A percentile compares a stretch with the other conserved stretches of the same genome.
These are phyloP conservation scores for Tricholoma hemisulphureum DNA, from an alignment of 768 basidiomycete genomes.

Conservation along the genomic window DNA sequence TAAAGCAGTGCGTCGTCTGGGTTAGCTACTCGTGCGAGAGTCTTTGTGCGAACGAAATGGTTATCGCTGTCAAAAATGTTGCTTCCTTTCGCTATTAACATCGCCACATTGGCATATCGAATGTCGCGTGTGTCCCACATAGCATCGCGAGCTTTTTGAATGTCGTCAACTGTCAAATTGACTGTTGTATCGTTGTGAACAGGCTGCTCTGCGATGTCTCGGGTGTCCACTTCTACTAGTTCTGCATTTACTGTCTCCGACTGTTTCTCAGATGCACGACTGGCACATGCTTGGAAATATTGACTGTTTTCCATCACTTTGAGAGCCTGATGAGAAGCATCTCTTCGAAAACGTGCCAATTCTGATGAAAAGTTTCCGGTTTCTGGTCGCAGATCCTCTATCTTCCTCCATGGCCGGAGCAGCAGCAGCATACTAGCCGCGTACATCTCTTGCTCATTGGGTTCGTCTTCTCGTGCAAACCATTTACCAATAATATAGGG, in stretches of 20 bases:
- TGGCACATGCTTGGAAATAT: too few species aligned
- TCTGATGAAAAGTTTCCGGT: too few species aligned
- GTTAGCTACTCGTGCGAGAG: neutral
- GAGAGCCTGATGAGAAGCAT: too few species aligned
- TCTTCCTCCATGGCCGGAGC: slow-evolving; percentile 39
- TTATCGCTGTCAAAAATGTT: neutral
- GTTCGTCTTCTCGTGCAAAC: slow-evolving; percentile 25
- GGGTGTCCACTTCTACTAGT: too few species aligned
- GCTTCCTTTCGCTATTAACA: neutral
- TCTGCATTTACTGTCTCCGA: too few species aligned
- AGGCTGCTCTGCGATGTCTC: too few species aligned
- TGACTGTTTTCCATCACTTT: too few species aligned
- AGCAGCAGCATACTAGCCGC: slow-evolving; percentile 31
- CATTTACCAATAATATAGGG: slow-evolving; percentile 33
- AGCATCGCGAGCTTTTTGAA: neutral
- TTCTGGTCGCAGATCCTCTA: too few species aligned
- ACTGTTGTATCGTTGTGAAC: too few species aligned
- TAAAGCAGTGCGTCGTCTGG: neutral
- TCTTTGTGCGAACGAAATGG: neutral
- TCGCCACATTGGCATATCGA: neutral
- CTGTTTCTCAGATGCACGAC: too few species aligned
- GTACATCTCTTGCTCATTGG: slow-evolving; percentile 20
- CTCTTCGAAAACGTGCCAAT: too few species aligned
- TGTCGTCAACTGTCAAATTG: neutral
- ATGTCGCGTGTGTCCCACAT: neutral